Evolutionary conservation across 805 yeast genomes (phyloP).

Genomic region (Helenozyma baotianmanensis): DNA sequence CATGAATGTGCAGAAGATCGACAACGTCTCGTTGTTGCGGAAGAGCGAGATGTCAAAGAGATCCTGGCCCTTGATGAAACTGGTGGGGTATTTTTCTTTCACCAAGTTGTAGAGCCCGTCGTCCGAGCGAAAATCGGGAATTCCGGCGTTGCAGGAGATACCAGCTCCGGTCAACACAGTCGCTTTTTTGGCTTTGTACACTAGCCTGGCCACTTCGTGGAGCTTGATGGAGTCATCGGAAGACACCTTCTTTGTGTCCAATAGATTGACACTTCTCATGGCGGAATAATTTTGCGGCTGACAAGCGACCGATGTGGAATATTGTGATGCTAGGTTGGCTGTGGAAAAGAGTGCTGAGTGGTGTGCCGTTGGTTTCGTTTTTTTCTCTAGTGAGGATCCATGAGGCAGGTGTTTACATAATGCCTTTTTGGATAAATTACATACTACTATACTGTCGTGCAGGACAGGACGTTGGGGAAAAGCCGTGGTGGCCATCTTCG

Average conservation of each 20-base stretch:
- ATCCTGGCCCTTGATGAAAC: slow-evolving; percentile 79
- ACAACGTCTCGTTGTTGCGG: slow-evolving; percentile 58
- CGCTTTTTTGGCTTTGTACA: slow-evolving; percentile 54
- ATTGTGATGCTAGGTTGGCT: background rate
- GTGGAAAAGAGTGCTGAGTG: background rate
- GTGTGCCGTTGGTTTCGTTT: background rate
- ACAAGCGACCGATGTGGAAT: background rate
- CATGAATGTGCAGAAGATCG: slow-evolving; percentile 86
- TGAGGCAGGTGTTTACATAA: slow-evolving; percentile 13
- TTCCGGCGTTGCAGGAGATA: slow-evolving; percentile 93
- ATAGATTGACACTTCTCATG: slow-evolving; percentile 30
- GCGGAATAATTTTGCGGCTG: background rate
- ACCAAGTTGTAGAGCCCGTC: slow-evolving; percentile 79
- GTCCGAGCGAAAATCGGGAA: slow-evolving; percentile 87
- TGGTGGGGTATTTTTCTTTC: slow-evolving; percentile 55
- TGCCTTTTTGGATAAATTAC: slow-evolving; percentile 14
- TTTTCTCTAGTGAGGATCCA: background rate
- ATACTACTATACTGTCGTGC: background rate
- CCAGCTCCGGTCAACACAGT: slow-evolving; percentile 92
- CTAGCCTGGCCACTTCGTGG: slow-evolving; percentile 35
- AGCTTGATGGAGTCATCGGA: slow-evolving; percentile 30
- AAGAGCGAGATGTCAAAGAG: slow-evolving; percentile 84
- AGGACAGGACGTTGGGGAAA: too few relatives aligned
- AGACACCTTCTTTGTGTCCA: slow-evolving; percentile 14
- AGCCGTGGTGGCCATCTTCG: too few relatives aligned